phyloP scores from a whole-genome alignment of 2,329 filamentous ascomycete species.

The Fusarium mexicanum region DNA sequence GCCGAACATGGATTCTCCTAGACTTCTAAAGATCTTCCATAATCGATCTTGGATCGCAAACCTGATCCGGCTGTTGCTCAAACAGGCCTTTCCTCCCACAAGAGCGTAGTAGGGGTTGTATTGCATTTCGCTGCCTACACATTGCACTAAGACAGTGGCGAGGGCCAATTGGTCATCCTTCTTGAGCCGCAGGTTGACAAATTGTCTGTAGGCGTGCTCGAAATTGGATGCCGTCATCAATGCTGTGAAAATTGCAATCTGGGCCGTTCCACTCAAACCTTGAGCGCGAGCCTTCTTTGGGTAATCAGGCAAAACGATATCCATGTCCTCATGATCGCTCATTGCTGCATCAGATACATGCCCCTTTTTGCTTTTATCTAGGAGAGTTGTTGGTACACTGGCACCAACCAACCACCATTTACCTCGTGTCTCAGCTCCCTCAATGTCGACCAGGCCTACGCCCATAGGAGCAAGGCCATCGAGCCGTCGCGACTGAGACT shows the following conservation, averaged over 20 bases:
- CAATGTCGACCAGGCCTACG: slow-evolving; percentile 83
- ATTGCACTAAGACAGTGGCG: slow-evolving; percentile 86
- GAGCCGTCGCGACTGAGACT: slow-evolving; percentile 62
- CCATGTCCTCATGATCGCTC: slow-evolving; percentile 59
- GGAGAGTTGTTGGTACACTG: slow-evolving; percentile 72
- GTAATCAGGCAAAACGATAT: slow-evolving; percentile 71
- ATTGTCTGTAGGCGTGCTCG: slow-evolving; percentile 82
- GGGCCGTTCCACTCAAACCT: slow-evolving; percentile 86
- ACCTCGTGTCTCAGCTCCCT: slow-evolving; percentile 83
- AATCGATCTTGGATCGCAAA: slow-evolving; percentile 89
- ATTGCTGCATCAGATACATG: slow-evolving; percentile 29
- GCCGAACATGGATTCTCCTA: slow-evolving; percentile 83
- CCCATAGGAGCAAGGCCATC: slow-evolving; percentile 84
- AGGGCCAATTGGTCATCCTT: slow-evolving; percentile 88
- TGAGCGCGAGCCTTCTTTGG: slow-evolving; percentile 78
- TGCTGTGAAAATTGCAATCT: slow-evolving; percentile 91
- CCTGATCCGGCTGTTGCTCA: slow-evolving; percentile 73
- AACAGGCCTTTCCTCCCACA: slow-evolving; percentile 80
- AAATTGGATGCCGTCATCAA: slow-evolving; percentile 87
- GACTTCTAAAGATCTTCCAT: slow-evolving; percentile 84
- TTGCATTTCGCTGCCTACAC: slow-evolving; percentile 79
- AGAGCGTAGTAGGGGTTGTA: slow-evolving; percentile 96
- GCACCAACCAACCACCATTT: slow-evolving; percentile 99
- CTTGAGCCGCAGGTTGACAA: slow-evolving; percentile 86
- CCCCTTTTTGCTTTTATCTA: slow-evolving; percentile 30